Evolutionary conservation across 169 alveolate species (phyloP), one percentile per base, ranked within the genome.

Genomic region (Eimeria falciformis): DNA sequence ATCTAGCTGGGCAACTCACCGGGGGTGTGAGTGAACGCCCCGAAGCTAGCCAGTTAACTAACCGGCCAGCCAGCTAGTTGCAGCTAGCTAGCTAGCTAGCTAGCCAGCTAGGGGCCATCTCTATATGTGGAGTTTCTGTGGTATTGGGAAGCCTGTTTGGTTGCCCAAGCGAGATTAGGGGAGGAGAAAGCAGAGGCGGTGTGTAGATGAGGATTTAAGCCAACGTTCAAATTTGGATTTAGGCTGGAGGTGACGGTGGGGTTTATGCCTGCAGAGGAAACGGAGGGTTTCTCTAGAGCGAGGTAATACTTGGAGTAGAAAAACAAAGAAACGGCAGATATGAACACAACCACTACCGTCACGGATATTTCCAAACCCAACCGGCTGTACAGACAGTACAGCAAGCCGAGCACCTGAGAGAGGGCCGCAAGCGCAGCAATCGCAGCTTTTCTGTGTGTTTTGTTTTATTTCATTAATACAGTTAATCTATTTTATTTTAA

Each of bases 31-130:
- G n/a, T n/a, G n/a, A n/a, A n/a, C n/a, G n/a, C n/a, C n/a, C n/a
- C n/a, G n/a, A n/a, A n/a, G n/a, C n/a, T n/a, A n/a, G n/a, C n/a
- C n/a, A n/a, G n/a, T n/a, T n/a, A n/a, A n/a, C n/a, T 50, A 14
- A 50, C 58, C n/a, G 40, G 83, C 83, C 17, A 71, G 50, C 58
- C 45, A 71, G 58, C 23, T 21, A 71, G 56, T 18, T 71, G 62
- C n/a, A 29, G 83, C 83, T 12, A 17, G 29, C 83, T 12, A 71
- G 83, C 77, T 9, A 71, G 83, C 58, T 71, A 17, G 65, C 62
- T 37, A 23, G 85, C 85, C 27, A 75, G 85, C 85, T 75, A 75
- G 45, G 85, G 85, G 14, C 45, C 85, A 45, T 75, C 85, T 45
- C 45, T 75, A 53, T 43, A 75, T 14, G 85, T 23, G 0, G 85